Conservation (phyloP, 768 basidiomycete species). For the Omphalotus guepiniiformis region DNA sequence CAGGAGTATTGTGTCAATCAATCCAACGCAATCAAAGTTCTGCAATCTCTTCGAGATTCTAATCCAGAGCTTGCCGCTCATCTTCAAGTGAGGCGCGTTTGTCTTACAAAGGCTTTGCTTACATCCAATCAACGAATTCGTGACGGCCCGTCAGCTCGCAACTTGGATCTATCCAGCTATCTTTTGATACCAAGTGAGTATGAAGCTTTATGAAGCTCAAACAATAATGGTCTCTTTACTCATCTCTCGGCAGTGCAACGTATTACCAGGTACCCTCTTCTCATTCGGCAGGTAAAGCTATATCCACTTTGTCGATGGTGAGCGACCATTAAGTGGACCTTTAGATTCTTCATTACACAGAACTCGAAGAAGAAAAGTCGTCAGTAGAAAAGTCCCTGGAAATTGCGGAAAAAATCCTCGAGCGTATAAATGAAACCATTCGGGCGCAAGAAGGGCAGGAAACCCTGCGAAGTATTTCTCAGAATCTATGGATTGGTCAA, state of each 20-base stretch:
- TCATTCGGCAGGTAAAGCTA: slow-evolving; percentile 68
- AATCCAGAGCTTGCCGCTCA: slow-evolving; percentile 62
- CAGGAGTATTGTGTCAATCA: slow-evolving; percentile 93
- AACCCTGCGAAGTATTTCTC: slow-evolving; percentile 69
- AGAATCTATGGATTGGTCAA: slow-evolving; percentile 83
- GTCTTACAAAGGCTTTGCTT: slow-evolving; percentile 6
- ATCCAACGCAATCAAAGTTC: slow-evolving; percentile 64
- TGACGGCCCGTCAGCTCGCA: slow-evolving; percentile 73
- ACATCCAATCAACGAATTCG: slow-evolving; percentile 52
- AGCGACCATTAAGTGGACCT: not conserved
- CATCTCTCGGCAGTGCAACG: slow-evolving; percentile 70
- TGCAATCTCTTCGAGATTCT: slow-evolving; percentile 67
- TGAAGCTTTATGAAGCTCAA: not conserved
- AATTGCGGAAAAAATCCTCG: slow-evolving; percentile 69
- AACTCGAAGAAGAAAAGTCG: slow-evolving; percentile 55
- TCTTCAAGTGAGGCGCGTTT: slow-evolving; percentile 49
- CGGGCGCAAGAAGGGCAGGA: slow-evolving; percentile 79
- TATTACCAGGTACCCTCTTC: slow-evolving; percentile 88
- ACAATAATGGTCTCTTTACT: not conserved
- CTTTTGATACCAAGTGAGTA: slow-evolving; percentile 83
- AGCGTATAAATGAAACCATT: slow-evolving; percentile 84
- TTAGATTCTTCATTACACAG: slow-evolving; percentile 78
- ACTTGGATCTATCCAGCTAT: slow-evolving; percentile 87
- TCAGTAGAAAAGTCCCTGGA: slow-evolving; percentile 51
- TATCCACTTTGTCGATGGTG: not conserved